Evolutionary conservation across 2,329 filamentous ascomycete genomes (phyloP), one percentile per base, ranked within the genome.

Genomic region (Corynespora cassiicola): DNA sequence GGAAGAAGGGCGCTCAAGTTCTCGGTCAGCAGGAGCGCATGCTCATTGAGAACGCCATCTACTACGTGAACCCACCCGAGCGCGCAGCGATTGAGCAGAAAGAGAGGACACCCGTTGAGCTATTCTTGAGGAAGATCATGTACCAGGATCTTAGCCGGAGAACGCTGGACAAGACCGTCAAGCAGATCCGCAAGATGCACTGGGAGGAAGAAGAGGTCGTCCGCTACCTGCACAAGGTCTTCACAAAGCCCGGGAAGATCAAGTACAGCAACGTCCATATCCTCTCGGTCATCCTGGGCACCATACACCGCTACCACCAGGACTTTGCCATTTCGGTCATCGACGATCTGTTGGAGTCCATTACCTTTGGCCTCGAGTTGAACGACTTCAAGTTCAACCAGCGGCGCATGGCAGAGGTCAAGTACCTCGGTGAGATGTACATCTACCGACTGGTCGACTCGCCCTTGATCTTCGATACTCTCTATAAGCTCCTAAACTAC

Each of bases 371-470:
- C 1, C 77, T 99, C 2, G 94, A 99, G 69, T 83, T 91, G 54
- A 97, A 97, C 57, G 94, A 99, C 65, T 99, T 96, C 78, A 91
- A 95, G 59, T 95, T 90, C 72, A 96, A 95, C 63, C 94, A 99
- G 70, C 86, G 91, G 43, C 86, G 94, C 15, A 86, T 99, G 47
- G 89, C 95, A 3, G 92, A 97, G 68, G 89, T 96, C 60, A 97
- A 96, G 65, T 99, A 96, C 64, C 77, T 99, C 5, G 91, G 89
- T 15, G 94, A 99, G 69, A 80, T 99, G 7, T 99, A 99, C 74
- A 96, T 96, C 60, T 99, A 97, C 66, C 88, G 94, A 40, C 89
- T 99, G 82, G 81, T 99, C 23, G 94, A 99, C 67, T 94, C 95
- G 27, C 88, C 89, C 0, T 87, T 97, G 16, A 87, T 99, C 34